Evolutionary conservation across 805 yeast species (phyloP), one percentile per base, ranked within the genome.

Genomic region (Scheffersomyces lignosus): DNA sequence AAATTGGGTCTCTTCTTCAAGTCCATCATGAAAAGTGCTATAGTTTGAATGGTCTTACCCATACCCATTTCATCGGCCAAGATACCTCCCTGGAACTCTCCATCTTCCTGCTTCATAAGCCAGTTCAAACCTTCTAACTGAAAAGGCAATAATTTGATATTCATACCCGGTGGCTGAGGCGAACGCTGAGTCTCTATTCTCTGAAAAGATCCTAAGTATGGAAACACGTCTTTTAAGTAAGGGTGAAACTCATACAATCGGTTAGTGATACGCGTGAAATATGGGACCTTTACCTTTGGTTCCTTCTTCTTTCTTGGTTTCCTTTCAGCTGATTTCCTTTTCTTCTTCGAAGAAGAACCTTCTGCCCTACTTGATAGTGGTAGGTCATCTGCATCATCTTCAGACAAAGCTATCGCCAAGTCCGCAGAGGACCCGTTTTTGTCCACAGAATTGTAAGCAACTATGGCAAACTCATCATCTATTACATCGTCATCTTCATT

Each of bases 21-120:
- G 58, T 88, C 95, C 31, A 72, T 60, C 80, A 90, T 78, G 54
- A 93, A 77, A 30, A 93, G 63, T 0, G 95, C 93, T 43, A 93
- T 91, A 26, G 96, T 91, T 63, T 93, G 99, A 33, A 93, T 90
- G 0, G 99, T 93, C 53, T 93, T 93, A 45, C 99, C 99, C 98
- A 93, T 91, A 25, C 99, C 99, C 99, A 93, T 93, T 62, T 93
- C 99, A 67, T 93, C 99, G 4, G 99, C 98, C 31, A 93, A 67
- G 7, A 93, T 83, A 12, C 98, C 99, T 17, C 99, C 99, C 12
- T 76, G 71, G 60, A 84, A 91, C 29, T 71, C 74, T 16, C 86
- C 72, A 15, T 80, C 80, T 54, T 91, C 98, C 62, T 91, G 98
- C 33, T 78, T 72, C 10, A 77, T 49, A 42, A 93, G 72, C 99